These are phyloP conservation scores for Blastocystis sp. DNA, from an alignment of 352 stramenopile species.

Conservation along the genomic window DNA sequence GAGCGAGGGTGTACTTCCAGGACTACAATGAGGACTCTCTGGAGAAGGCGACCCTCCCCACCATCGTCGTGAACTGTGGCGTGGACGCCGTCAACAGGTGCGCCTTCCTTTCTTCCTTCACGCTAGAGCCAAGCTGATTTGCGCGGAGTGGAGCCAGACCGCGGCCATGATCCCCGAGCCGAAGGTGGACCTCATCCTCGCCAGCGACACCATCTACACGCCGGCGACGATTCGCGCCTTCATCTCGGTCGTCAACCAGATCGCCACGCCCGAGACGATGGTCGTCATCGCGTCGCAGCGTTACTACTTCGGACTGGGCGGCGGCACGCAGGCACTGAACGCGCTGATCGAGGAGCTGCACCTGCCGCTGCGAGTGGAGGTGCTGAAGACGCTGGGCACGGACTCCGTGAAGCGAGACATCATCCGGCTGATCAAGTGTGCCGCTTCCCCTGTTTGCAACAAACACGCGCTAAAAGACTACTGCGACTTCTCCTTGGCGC, in stretches of 20 bases:
- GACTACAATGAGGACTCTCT: constrained; percentile 49
- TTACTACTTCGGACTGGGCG: constrained; percentile 64
- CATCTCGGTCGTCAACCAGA: constrained; percentile 31
- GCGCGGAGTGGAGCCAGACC: constrained; percentile 44
- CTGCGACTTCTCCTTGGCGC: constrained; percentile 71
- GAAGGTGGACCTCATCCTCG: constrained; percentile 43
- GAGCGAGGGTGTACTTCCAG: constrained; percentile 61
- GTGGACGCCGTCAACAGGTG: background rate
- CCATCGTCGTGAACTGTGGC: constrained; percentile 53
- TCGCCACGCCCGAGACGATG: constrained; percentile 2
- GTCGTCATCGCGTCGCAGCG: constrained; percentile 41
- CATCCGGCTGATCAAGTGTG: constrained; percentile 5
- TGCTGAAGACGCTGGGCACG: constrained; percentile 33
- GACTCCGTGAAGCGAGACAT: constrained; percentile 62
- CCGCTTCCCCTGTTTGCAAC: background rate
- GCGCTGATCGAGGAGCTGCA: constrained; percentile 29
- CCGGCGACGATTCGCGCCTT: constrained; percentile 52
- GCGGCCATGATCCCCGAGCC: background rate
- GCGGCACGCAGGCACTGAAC: constrained; percentile 50
- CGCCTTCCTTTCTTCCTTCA: background rate
- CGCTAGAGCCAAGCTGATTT: constrained; percentile 28
- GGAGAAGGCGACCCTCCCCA: constrained; percentile 39
- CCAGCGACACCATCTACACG: constrained; percentile 65
- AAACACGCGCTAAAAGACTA: constrained; percentile 19
- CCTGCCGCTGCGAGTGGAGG: constrained; percentile 7